Base-by-base conservation (phyloP, 768 basidiomycete genomes). In the Termitomyces sp. region DNA sequence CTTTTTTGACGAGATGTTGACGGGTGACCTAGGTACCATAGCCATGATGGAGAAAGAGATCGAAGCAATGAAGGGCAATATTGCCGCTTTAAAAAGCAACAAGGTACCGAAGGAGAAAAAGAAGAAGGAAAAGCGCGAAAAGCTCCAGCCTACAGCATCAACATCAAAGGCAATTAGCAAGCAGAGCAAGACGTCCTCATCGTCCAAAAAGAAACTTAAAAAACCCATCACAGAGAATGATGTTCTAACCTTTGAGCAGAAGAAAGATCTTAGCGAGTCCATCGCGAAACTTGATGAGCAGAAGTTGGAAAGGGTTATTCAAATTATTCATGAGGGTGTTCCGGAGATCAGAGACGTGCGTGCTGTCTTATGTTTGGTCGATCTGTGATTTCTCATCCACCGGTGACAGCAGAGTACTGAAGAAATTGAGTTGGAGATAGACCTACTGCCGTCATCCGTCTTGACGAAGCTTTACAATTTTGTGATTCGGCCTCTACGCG, bases 361-460 rank as follows among this genome's bases (percentile, higher is more conserved):
- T 73, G 20, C 36, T 31, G 46, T 37, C 39, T 57, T 34, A 61
- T 60, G 24, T 63, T 46, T 36, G 41, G 20, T 45, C 36, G 56
- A 63, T 54, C 27, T 30, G 27, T 27, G 37, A 53, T 65, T 59
- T 58, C 59, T 60, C 31, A 54, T 63, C n/a, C 44, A 42, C 62
- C 39, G 27, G 45, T 51, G 31, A 48, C 49, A 60, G 61, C 76
- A 94, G 92, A 94, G 92, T 72, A 91, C 89, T 48, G 94, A 98
- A 73, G 97, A 99, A 77, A 98, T 99, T 68, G 97, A 99, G 72
- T 84, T 99, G 45, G 97, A 99, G 74, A 98, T 99, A 68, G 97
- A 98, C 69, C 78, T 86, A 42, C 78, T 99, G 34, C 95, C 97
- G 51, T 80, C 91, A 7, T 72, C 82, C 33, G 95, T 97, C 47